These are phyloP conservation scores for Boletus tomentosulus DNA, from an alignment of 768 basidiomycete species.

Conservation along the genomic window DNA sequence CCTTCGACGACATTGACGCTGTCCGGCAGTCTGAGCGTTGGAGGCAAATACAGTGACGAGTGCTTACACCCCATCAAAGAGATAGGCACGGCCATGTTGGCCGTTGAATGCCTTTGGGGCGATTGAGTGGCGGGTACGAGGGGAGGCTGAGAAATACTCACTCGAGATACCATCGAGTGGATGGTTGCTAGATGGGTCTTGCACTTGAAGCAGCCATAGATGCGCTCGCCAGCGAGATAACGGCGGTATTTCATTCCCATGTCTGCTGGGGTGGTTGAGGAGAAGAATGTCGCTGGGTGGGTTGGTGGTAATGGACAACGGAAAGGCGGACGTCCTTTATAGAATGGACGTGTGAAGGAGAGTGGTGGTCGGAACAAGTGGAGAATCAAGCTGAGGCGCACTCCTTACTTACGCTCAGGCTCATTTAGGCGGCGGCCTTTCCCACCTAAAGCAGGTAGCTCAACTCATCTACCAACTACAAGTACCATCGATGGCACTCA, in stretches of 20 bases:
- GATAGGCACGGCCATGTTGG: conserved; percentile 91
- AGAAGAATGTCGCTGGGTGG: neutral
- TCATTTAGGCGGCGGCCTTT: conserved; percentile 17
- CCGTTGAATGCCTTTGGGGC: conserved; percentile 85
- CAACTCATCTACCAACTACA: neutral
- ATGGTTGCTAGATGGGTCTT: conserved; percentile 89
- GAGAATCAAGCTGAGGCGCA: conserved; percentile 9
- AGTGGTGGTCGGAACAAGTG: conserved; percentile 8
- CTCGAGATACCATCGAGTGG: conserved; percentile 87
- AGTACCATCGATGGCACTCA: too few relatives aligned
- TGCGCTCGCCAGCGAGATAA: conserved; percentile 79
- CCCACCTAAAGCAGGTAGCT: conserved; percentile 13
- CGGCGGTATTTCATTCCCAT: conserved; percentile 92
- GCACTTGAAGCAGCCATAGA: conserved; percentile 86
- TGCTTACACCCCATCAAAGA: conserved; percentile 89
- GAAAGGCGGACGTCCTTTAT: conserved; percentile 23
- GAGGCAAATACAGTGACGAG: conserved; percentile 12
- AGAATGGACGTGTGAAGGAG: conserved; percentile 28
- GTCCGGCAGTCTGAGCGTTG: conserved; percentile 9
- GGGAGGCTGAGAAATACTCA: conserved; percentile 33
- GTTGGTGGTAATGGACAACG: neutral
- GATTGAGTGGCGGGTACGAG: conserved; percentile 9
- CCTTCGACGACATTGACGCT: conserved; percentile 93
- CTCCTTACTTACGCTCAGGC: conserved; percentile 27
- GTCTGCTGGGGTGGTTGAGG: conserved; percentile 2